A percentile compares a stretch with the other conserved stretches of the same genome.
These are phyloP conservation scores for Diversispora epigaea DNA, from an alignment of 192 early-diverging fungal species.

Conservation along the genomic window DNA sequence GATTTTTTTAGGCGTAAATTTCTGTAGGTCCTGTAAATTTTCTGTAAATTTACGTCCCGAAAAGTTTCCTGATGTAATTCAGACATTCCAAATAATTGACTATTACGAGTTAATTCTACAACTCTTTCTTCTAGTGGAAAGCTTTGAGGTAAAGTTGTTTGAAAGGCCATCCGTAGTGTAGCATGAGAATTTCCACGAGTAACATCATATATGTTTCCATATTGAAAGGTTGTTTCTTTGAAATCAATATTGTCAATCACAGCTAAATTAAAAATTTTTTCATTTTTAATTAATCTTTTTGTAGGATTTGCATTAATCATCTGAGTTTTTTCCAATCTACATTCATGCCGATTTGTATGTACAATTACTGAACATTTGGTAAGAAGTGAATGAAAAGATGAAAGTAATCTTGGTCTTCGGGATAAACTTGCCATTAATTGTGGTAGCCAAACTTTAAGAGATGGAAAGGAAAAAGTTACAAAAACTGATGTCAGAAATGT, in stretches of 20 bases:
- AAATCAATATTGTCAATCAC: slow-evolving; percentile 2
- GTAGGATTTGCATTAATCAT: neutral
- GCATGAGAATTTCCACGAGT: neutral
- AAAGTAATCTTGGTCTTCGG: slow-evolving; percentile 6
- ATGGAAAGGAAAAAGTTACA: too few species aligned
- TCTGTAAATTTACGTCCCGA: too few species aligned
- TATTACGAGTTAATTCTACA: neutral
- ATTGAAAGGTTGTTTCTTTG: neutral
- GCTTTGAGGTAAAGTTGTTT: neutral
- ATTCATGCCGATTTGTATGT: neutral
- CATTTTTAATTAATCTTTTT: neutral
- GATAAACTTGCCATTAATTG: neutral
- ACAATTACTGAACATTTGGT: neutral
- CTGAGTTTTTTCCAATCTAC: neutral
- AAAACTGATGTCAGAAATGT: too few species aligned
- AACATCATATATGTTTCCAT: neutral
- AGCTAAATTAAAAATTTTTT: neutral
- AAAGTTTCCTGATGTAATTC: too few species aligned
- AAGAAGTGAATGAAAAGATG: neutral
- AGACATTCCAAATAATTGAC: neutral
- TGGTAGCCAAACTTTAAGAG: too few species aligned
- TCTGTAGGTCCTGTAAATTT: too few species aligned
- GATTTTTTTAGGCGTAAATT: too few species aligned
- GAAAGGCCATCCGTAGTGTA: neutral
- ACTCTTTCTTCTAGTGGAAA: neutral